Percentiles rank a stretch among this genome's conserved stretches.
Evolutionary conservation across 108 stramenopile species (phyloP).

Genomic region (Skeletonema tropicum): DNA sequence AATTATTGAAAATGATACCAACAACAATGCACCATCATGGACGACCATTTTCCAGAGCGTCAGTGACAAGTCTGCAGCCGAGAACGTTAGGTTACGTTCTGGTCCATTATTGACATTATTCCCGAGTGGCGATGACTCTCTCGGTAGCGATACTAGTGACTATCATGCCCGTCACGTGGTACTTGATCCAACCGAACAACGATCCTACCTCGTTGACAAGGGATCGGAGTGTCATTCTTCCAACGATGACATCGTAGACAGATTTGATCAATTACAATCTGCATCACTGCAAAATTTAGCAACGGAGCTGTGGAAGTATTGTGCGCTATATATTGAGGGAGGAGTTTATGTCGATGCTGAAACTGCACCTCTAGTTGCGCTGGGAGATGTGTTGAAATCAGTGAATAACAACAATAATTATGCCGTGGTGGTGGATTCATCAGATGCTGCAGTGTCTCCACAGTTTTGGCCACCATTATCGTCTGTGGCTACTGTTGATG

Average conservation of each 20-base stretch:
- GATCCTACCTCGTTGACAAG: conserved; percentile 20
- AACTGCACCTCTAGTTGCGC: conserved; percentile 42
- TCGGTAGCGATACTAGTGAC: neutral
- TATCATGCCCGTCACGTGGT: conserved; percentile 17
- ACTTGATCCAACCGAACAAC: conserved; percentile 12
- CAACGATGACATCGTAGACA: neutral
- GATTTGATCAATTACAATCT: conserved; percentile 21
- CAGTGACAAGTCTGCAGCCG: neutral
- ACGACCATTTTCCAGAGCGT: conserved; percentile 24
- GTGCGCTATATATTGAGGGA: conserved; percentile 56
- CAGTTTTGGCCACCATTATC: conserved; percentile 5
- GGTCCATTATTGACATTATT: conserved; percentile 18
- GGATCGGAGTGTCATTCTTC: conserved; percentile 1
- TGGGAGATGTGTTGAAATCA: conserved; percentile 29
- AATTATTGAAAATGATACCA: neutral
- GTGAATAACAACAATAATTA: conserved; percentile 22
- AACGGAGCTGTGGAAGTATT: conserved; percentile 77
- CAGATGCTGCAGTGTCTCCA: conserved; percentile 24
- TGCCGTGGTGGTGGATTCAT: conserved; percentile 19
- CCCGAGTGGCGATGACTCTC: neutral
- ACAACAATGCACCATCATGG: neutral
- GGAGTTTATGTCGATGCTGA: conserved; percentile 68
- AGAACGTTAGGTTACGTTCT: conserved; percentile 3
- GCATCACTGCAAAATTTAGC: conserved; percentile 49
- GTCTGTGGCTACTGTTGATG: neutral